These are phyloP conservation scores for Boletus sensibilis DNA, from an alignment of 768 basidiomycete genomes.

Conservation along the genomic window DNA sequence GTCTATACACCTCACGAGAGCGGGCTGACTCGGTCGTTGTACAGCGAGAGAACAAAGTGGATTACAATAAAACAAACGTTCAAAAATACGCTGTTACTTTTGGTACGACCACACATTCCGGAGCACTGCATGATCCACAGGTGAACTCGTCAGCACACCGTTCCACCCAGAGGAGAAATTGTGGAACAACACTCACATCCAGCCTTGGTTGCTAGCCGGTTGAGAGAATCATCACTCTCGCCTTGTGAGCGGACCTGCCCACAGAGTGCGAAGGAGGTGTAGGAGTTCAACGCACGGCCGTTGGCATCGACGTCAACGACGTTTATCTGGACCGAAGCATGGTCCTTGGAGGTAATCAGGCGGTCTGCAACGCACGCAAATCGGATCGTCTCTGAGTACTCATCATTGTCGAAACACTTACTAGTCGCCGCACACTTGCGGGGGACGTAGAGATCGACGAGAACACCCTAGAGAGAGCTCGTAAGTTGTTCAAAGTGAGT, in stretches of 20 bases:
- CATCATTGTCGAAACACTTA: constrained; percentile 43
- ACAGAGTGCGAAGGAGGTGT: constrained; percentile 91
- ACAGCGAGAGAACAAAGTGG: constrained; percentile 1
- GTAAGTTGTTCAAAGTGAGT: neutral
- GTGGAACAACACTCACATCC: constrained; percentile 67
- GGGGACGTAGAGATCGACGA: constrained; percentile 99
- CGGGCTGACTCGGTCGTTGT: neutral
- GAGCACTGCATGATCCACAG: constrained; percentile 60
- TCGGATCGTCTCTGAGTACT: neutral
- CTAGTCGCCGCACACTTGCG: constrained; percentile 99
- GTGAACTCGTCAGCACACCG: constrained; percentile 7
- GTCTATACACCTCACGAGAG: neutral
- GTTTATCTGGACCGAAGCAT: constrained; percentile 96
- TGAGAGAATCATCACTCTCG: constrained; percentile 95
- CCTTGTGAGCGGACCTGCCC: constrained; percentile 93
- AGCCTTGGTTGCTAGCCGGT: constrained; percentile 92
- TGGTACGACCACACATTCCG: constrained; percentile 95
- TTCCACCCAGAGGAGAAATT: neutral
- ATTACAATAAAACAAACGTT: constrained; percentile 19
- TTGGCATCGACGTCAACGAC: constrained; percentile 91
- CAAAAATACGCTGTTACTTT: constrained; percentile 55
- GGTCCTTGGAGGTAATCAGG: constrained; percentile 98
- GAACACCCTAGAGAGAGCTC: constrained; percentile 66
- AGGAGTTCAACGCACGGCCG: constrained; percentile 74
- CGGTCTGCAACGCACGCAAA: constrained; percentile 60